Percentiles rank a stretch among this genome's conserved stretches.
Evolutionary conservation across 176 grass and related monocot species (phyloP).

Genomic region (Eleusine indica): DNA sequence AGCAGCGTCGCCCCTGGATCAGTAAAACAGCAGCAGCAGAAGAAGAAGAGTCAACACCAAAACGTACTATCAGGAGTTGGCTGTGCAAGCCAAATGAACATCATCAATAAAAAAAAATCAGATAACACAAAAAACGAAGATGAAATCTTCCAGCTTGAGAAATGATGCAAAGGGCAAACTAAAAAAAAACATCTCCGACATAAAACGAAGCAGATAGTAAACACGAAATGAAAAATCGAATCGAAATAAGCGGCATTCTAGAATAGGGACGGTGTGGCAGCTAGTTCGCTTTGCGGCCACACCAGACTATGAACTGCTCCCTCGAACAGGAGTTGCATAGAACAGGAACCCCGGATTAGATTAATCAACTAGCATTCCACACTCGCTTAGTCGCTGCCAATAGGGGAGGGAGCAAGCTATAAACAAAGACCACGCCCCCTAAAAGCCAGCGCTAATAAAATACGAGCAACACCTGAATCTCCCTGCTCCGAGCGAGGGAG

Average conservation of each 20-base stretch:
- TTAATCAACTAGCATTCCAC: constrained; percentile 34
- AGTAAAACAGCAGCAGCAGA: neutral
- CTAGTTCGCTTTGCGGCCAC: neutral
- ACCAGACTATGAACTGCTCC: constrained; percentile 15
- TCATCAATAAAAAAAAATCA: neutral
- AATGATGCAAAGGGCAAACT: neutral
- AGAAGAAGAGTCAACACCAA: neutral
- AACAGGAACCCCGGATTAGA: constrained; percentile 47
- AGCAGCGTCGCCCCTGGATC: constrained; percentile 18
- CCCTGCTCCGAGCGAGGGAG: neutral
- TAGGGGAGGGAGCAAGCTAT: constrained; percentile 22
- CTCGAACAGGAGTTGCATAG: constrained; percentile 17
- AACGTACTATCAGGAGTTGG: neutral
- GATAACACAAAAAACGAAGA: neutral
- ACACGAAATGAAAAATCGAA: neutral
- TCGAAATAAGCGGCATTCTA: constrained; percentile 15
- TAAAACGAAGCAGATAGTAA: neutral
- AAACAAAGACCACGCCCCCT: constrained; percentile 44
- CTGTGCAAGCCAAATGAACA: neutral
- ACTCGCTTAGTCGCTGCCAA: neutral
- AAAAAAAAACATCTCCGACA: neutral
- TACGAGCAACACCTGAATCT: constrained; percentile 28
- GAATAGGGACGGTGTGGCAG: neutral
- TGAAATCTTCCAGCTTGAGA: neutral
- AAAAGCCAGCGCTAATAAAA: constrained; percentile 43